Percentiles rank a stretch among this genome's conserved stretches.
Evolutionary conservation across 1,139 yeast species (phyloP).

Genomic region (Saccharomyces pastorianus): DNA sequence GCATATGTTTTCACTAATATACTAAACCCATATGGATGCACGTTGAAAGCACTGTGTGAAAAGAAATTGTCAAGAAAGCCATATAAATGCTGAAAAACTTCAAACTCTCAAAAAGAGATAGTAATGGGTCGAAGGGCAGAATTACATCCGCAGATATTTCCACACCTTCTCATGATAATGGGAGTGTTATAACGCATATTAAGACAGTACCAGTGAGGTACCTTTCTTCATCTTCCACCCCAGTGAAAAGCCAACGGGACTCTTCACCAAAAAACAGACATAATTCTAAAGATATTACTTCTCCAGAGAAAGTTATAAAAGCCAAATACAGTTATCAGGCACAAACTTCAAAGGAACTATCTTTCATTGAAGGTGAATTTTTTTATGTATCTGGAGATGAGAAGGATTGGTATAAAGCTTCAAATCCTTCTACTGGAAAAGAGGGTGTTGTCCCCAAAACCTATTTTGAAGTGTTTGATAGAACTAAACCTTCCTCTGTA

Average conservation of each 20-base stretch:
- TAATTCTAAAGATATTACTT: slow-evolving; percentile 11
- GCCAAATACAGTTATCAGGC: slow-evolving; percentile 75
- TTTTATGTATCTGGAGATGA: slow-evolving; percentile 70
- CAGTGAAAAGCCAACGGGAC: slow-evolving; percentile 5
- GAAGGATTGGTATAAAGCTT: slow-evolving; percentile 77
- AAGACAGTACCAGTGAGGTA: slow-evolving; percentile 19
- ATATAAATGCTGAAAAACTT: slow-evolving; percentile 19
- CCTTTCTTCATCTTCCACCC: slow-evolving; percentile 9
- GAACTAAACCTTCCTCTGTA: slow-evolving; percentile 32
- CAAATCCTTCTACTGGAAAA: slow-evolving; percentile 69
- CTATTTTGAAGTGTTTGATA: slow-evolving; percentile 72
- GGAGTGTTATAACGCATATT: slow-evolving; percentile 15
- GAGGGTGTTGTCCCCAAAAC: slow-evolving; percentile 83
- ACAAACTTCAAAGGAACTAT: slow-evolving; percentile 75
- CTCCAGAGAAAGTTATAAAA: slow-evolving; percentile 74
- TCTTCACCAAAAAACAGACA: slow-evolving; percentile 9
- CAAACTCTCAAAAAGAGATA: slow-evolving; percentile 22
- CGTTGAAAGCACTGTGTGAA: background rate
- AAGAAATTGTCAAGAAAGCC: background rate
- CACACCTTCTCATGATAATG: slow-evolving; percentile 21
- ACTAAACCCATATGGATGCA: background rate
- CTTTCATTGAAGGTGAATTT: slow-evolving; percentile 76
- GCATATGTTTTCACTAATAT: background rate
- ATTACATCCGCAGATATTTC: slow-evolving; percentile 30
- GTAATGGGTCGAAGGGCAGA: slow-evolving; percentile 21